Evolutionary conservation across 306 rosid species (phyloP).

Genomic region (Vigna angularis): DNA sequence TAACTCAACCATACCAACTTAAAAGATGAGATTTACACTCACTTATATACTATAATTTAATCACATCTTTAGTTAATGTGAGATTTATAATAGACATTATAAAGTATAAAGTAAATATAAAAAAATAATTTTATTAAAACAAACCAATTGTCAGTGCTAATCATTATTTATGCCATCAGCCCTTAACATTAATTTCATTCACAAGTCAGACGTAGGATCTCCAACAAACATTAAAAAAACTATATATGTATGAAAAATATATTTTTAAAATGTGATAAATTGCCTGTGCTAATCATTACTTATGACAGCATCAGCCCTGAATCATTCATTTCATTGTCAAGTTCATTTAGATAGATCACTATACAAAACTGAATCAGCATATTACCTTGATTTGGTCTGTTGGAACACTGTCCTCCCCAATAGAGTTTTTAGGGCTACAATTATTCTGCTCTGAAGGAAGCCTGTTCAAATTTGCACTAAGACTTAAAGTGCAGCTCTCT

Average conservation of each 20-base stretch:
- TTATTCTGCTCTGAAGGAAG: constrained; percentile 48
- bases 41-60: too few relatives aligned
- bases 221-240: neutral
- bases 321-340: constrained; percentile 19
- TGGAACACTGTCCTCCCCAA: constrained; percentile 44
- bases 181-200: constrained; percentile 8
- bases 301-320: constrained; percentile 3
- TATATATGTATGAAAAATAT: too few relatives aligned
- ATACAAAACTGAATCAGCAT: constrained; percentile 8
- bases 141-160: constrained; percentile 2
- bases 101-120: too few relatives aligned
- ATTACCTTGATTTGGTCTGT: constrained; percentile 59
- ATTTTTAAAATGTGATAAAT: constrained; percentile 5
- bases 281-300: neutral
- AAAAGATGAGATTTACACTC: too few relatives aligned
- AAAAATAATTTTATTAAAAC: neutral
- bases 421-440: constrained; percentile 31
- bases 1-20: too few relatives aligned
- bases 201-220: constrained; percentile 1
- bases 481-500: constrained; percentile 74
- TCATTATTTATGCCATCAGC: constrained; percentile 3
- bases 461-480: constrained; percentile 54
- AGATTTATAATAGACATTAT: too few relatives aligned
- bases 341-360: constrained; percentile 4
- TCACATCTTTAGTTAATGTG: too few relatives aligned